phyloP scores from a whole-genome alignment of 306 rosid genomes.

The Alnus rubra region DNA sequence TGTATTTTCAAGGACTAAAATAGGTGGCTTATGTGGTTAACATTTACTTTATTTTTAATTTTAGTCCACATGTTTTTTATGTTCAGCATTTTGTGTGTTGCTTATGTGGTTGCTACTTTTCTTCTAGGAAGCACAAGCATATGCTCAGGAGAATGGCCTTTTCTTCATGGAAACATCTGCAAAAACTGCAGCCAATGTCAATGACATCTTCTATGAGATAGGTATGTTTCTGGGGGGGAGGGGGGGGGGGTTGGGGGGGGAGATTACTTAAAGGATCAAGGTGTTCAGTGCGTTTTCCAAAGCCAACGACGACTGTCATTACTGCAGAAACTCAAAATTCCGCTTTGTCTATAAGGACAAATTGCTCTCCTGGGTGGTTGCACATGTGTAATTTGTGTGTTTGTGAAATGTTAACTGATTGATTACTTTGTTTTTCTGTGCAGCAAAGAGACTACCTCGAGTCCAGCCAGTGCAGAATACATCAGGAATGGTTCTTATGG shows the following conservation, averaged over 20 bases:
- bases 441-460: slow-evolving; percentile 59
- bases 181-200: slow-evolving; percentile 60
- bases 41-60: not conserved
- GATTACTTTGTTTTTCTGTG: not conserved
- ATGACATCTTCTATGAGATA: slow-evolving; percentile 58
- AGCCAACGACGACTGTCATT: not conserved
- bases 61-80: not conserved
- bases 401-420: not conserved
- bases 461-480: slow-evolving; percentile 56
- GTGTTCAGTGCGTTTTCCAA: not conserved
- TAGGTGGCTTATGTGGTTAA: not conserved
- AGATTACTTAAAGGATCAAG: not conserved
- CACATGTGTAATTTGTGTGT: not conserved
- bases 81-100: slow-evolving; percentile 6
- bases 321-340: not conserved
- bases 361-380: not conserved
- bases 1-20: not conserved
- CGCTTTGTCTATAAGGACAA: not conserved
- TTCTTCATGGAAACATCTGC: slow-evolving; percentile 70
- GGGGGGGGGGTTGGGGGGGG: too few species aligned
- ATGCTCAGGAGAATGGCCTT: slow-evolving; percentile 62
- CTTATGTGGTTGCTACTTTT: slow-evolving; percentile 16
- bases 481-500: slow-evolving; percentile 57
- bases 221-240: slow-evolving; percentile 33
- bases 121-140: slow-evolving; percentile 55